Conservation (phyloP, 768 basidiomycete species). For the Clitopilus passeckerianus region DNA sequence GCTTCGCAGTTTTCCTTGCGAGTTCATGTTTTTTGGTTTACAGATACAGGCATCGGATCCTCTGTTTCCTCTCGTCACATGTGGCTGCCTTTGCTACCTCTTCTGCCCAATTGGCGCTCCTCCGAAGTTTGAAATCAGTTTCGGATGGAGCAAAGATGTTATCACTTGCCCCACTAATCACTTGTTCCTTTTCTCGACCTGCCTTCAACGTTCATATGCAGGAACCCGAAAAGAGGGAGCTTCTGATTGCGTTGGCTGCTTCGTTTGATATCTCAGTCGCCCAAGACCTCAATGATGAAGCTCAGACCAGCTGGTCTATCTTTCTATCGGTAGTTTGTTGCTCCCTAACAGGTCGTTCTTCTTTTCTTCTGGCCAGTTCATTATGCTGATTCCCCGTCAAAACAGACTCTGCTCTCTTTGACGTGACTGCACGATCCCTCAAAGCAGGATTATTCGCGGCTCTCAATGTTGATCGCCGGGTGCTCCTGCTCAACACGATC, state of each 20-base stretch:
- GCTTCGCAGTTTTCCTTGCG: neutral
- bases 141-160: conserved; percentile 43
- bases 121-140: conserved; percentile 41
- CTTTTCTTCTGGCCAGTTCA: no score
- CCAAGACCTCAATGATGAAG: conserved; percentile 36
- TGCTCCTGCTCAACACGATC: conserved; percentile 51
- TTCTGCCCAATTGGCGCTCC: conserved; percentile 44
- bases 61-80: conserved; percentile 82
- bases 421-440: conserved; percentile 37
- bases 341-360: conserved; percentile 7
- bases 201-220: conserved; percentile 9
- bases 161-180: conserved; percentile 56
- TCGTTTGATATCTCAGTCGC: conserved; percentile 48
- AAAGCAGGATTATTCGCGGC: conserved; percentile 51
- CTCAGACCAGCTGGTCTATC: conserved; percentile 43
- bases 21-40: conserved; percentile 3
- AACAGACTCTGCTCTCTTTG: conserved; percentile 24
- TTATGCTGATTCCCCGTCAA: no score
- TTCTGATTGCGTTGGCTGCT: conserved; percentile 37
- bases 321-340: conserved; percentile 39
- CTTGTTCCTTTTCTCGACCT: conserved; percentile 23
- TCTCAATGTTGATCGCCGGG: conserved; percentile 48
- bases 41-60: conserved; percentile 67
- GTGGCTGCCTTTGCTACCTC: conserved; percentile 50
- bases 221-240: conserved; percentile 21